Evolutionary conservation across 768 basidiomycete species (phyloP).

Genomic region (Rhodotorula kratochvilovae): DNA sequence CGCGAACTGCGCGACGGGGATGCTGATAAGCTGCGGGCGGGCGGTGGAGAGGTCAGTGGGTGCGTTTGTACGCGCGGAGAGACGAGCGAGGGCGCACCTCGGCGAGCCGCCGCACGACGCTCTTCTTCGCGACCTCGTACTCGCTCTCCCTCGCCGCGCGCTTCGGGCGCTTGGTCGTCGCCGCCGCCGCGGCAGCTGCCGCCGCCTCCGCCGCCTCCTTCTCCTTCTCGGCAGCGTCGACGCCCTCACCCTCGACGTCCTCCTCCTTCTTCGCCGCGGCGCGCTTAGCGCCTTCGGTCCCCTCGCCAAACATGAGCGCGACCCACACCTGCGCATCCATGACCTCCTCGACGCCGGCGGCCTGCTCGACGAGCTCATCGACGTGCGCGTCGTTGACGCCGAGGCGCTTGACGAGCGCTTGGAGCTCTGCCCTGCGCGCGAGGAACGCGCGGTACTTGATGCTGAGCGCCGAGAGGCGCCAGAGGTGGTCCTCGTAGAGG

Average conservation of each 20-base stretch:
- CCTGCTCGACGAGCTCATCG: conserved; percentile 39
- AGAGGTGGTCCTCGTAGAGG: conserved; percentile 72
- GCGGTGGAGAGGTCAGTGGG: background rate
- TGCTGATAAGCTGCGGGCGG: conserved; percentile 67
- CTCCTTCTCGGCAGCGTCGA: conserved; percentile 8
- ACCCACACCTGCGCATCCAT: conserved; percentile 91
- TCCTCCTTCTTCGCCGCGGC: conserved; percentile 27
- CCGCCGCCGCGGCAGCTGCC: conserved; percentile 34
- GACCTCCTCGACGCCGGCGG: conserved; percentile 80
- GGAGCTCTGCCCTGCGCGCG: conserved; percentile 64
- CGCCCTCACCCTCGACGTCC: conserved; percentile 36
- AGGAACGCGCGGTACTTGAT: conserved; percentile 82
- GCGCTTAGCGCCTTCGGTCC: conserved; percentile 48
- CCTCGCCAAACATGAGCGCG: conserved; percentile 72
- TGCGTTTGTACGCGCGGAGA: background rate
- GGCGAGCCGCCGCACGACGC: conserved; percentile 68
- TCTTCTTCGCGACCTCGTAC: conserved; percentile 79
- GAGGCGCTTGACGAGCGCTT: conserved; percentile 57
- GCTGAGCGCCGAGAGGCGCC: conserved; percentile 84
- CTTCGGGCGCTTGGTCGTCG: conserved; percentile 54
- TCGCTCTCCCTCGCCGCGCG: conserved; percentile 76
- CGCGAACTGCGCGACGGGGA: conserved; percentile 76
- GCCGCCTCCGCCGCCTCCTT: conserved; percentile 63
- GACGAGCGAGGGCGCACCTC: conserved; percentile 53
- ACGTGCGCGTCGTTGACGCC: conserved; percentile 53